Evolutionary conservation across 768 basidiomycete species (phyloP), one percentile per base, ranked within the genome.

Genomic region (Udeniomyces megalosporus): DNA sequence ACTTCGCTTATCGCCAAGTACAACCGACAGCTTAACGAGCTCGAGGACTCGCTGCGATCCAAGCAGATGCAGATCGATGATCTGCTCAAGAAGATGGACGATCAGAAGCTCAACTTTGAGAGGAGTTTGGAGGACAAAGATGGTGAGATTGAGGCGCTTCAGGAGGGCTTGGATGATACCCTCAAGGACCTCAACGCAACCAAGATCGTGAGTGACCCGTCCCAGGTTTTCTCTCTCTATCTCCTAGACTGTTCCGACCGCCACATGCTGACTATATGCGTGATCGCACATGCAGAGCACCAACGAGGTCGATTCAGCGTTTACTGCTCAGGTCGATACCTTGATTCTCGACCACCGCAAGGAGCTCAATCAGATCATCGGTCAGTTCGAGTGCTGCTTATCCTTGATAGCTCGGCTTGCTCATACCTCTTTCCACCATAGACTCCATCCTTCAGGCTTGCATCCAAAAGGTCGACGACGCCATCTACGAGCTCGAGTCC

Each of bases 51-150:
- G 1, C 77, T 99, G 29, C 79, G 96, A 93, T 74, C 87, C 32
- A 99, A 99, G 73, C 93, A 97, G 81, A 78, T 86, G 66, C 91
- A 93, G 73, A 93, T 99, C 65, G 95, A 99, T 70, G 91, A 96
- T 61, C 77, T 97, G 20, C 78, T 95, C 29, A 72, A 73, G 66
- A 92, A 88, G 74, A 75, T 97, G 67, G 82, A 95, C 70, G 78
- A 80, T 62, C 80, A 86, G 56, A 74, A 78, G 28, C 80, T 76
- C 44, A 90, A 96, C 68, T 67, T 91, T 63, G 90, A 93, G 66
- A 82, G 80, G 31, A 72, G 90, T 5, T 79, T 86, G 35, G 91
- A 97, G 15, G 95, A 99, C 76, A 96, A 96, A 76, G 95, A 97
- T 71, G 84, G 92, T 71, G 95, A 99, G 74, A 87, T 97, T 54